Percentiles rank a stretch among this genome's conserved stretches.
phyloP scores from a whole-genome alignment of 192 early-diverging fungal genomes.

The Podila epigama region DNA sequence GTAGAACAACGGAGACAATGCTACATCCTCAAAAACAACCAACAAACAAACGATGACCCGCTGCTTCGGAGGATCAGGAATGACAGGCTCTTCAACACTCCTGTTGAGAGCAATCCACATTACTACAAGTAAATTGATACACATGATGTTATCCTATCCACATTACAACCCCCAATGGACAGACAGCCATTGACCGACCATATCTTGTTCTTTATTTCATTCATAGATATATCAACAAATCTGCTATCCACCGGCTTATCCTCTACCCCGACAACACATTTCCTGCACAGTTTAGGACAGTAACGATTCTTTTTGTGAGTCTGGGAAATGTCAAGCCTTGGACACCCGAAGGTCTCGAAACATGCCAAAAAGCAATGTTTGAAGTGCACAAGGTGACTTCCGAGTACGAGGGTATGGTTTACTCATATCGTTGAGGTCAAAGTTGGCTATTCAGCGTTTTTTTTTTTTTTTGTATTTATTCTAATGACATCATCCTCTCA shows the following conservation, averaged over 20 bases:
- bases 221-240: constrained; percentile 54
- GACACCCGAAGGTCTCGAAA: constrained; percentile 50
- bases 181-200: background rate
- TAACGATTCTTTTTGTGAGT: constrained; percentile 61
- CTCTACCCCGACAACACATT: constrained; percentile 47
- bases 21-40: constrained; percentile 35
- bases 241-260: constrained; percentile 52
- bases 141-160: too few relatives aligned
- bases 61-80: constrained; percentile 19
- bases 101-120: constrained; percentile 39
- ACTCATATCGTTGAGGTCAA: too few relatives aligned
- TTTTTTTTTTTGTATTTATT: background rate
- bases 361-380: constrained; percentile 48
- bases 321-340: constrained; percentile 52
- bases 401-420: constrained; percentile 56
- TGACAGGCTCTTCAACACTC: constrained; percentile 21
- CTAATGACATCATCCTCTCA: background rate
- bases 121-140: constrained; percentile 50
- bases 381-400: constrained; percentile 44
- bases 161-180: too few relatives aligned
- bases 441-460: background rate
- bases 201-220: background rate
- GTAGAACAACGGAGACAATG: constrained; percentile 43
- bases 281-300: constrained; percentile 59
- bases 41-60: background rate